These are phyloP conservation scores for Dictyostelium intermedium DNA, from an alignment of 78 protist genomes.

Conservation along the genomic window DNA sequence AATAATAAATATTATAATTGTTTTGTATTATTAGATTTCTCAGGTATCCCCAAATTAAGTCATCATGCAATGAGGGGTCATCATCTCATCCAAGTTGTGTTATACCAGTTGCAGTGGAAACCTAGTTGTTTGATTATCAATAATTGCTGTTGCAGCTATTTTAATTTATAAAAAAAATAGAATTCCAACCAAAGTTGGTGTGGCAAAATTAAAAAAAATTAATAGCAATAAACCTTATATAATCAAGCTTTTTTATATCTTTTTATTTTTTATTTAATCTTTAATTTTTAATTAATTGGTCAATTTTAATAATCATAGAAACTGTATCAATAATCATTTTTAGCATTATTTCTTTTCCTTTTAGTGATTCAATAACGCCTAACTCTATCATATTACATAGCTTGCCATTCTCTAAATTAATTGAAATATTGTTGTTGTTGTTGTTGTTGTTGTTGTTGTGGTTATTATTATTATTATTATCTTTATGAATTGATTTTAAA, in stretches of 20 bases:
- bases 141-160: too few species aligned
- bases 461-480: not conserved
- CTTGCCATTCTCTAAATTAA: constrained; percentile 32
- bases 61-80: too few species aligned
- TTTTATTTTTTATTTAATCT: not conserved
- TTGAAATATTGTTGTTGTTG: not conserved
- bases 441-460: not conserved
- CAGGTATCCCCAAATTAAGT: too few species aligned
- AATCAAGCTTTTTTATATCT: not conserved
- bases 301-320: constrained; percentile 43
- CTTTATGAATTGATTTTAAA: not conserved
- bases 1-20: too few species aligned
- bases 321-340: constrained; percentile 63
- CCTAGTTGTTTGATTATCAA: too few species aligned
- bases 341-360: constrained; percentile 11
- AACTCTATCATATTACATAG: constrained; percentile 1
- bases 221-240: too few species aligned
- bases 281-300: constrained; percentile 22
- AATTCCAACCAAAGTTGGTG: too few species aligned
- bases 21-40: too few species aligned
- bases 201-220: too few species aligned
- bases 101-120: too few species aligned
- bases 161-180: too few species aligned
- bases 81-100: too few species aligned
- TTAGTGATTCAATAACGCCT: constrained; percentile 27